These are phyloP conservation scores for Fraxinus platypoda DNA, from an alignment of 305 asterid genomes.

Conservation along the genomic window DNA sequence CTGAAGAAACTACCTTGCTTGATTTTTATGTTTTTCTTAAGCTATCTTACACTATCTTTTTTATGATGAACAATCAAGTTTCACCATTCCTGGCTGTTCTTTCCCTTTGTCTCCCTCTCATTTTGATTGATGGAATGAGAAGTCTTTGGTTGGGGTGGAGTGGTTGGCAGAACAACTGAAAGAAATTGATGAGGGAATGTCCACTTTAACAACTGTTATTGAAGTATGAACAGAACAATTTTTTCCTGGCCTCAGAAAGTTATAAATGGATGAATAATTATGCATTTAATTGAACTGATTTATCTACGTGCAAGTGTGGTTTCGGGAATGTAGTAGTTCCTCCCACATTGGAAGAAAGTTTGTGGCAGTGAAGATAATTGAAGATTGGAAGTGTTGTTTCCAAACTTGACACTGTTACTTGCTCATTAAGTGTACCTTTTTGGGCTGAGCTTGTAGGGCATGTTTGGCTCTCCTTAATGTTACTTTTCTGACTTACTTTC, in stretches of 20 bases:
- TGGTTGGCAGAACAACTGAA: not conserved
- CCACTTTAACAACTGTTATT: not conserved
- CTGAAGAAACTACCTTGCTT: not conserved
- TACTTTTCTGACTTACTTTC: not conserved
- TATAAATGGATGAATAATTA: not conserved
- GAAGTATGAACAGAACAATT: not conserved
- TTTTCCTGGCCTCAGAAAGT: not conserved
- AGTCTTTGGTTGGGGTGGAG: constrained; percentile 18
- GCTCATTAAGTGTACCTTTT: not conserved
- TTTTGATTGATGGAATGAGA: not conserved
- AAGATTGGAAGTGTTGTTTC: not conserved
- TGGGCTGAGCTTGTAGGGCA: not conserved
- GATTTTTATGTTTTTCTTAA: not conserved
- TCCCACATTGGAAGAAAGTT: not conserved
- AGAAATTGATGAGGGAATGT: not conserved
- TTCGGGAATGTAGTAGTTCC: not conserved
- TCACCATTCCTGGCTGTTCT: not conserved
- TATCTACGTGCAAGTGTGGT: not conserved
- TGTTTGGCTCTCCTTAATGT: not conserved
- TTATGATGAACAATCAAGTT: not conserved
- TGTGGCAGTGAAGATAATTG: not conserved
- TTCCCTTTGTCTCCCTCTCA: not conserved
- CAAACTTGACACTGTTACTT: not conserved
- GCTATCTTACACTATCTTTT: not conserved
- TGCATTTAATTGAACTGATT: not conserved